Conservation (phyloP, 257 asterid species). For the Salvia rosmarinus region DNA sequence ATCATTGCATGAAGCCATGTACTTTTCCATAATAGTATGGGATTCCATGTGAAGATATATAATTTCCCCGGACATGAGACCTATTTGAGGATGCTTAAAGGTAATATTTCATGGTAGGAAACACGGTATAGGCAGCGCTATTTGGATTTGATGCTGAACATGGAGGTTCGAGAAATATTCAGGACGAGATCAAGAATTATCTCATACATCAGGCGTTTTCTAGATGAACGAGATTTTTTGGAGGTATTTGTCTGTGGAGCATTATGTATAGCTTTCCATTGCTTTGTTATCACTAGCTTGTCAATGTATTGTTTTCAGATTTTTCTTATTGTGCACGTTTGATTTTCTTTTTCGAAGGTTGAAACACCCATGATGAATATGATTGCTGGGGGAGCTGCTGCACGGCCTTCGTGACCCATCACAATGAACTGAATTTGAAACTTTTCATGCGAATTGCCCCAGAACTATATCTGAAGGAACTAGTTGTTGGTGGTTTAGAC, state of each 20-base stretch:
- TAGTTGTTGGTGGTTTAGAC: slow-evolving; percentile 84
- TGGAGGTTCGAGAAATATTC: slow-evolving; percentile 78
- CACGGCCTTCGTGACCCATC: slow-evolving; percentile 90
- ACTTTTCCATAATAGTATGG: not conserved
- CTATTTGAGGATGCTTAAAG: slow-evolving; percentile 15
- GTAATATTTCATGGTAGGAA: slow-evolving; percentile 55
- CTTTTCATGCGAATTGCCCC: slow-evolving; percentile 93
- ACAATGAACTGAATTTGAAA: slow-evolving; percentile 76
- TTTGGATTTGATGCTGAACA: slow-evolving; percentile 82
- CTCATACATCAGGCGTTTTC: slow-evolving; percentile 63
- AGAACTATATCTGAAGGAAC: slow-evolving; percentile 73
- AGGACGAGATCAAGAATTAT: slow-evolving; percentile 73
- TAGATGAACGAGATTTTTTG: slow-evolving; percentile 66
- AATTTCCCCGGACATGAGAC: not conserved
- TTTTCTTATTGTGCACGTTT: slow-evolving; percentile 14
- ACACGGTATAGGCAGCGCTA: slow-evolving; percentile 89
- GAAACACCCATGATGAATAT: slow-evolving; percentile 95
- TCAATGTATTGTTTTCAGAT: slow-evolving; percentile 31
- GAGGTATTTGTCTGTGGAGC: slow-evolving; percentile 47
- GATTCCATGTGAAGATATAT: not conserved
- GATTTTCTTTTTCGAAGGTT: slow-evolving; percentile 47
- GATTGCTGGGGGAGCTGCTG: slow-evolving; percentile 96
- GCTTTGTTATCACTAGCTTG: not conserved
- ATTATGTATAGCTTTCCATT: not conserved
- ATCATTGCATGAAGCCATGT: not conserved